A percentile compares a stretch with the other conserved stretches of the same genome.
phyloP scores from a whole-genome alignment of 257 asterid species.

The Penstemon barbatus region DNA sequence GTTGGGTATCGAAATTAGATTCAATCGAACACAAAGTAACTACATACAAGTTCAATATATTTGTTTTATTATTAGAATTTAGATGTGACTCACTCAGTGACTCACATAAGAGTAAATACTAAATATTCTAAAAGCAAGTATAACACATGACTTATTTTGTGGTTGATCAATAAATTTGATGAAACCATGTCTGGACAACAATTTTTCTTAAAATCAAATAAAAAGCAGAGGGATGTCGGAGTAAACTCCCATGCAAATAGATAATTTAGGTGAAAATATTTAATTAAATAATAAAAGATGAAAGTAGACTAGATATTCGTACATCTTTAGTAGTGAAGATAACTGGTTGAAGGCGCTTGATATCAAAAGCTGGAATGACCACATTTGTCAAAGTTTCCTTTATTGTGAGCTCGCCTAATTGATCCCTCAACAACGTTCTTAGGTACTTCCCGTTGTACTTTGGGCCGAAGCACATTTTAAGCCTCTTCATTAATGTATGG shows the following conservation, averaged over 20 bases:
- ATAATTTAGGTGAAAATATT: neutral
- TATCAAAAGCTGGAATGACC: slow-evolving; percentile 55
- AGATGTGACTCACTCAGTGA: too few relatives aligned
- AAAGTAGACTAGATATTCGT: neutral
- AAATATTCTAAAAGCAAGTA: too few relatives aligned
- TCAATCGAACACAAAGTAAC: too few relatives aligned
- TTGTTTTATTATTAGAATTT: too few relatives aligned
- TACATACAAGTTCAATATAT: too few relatives aligned
- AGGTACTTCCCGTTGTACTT: slow-evolving; percentile 47
- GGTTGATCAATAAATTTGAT: too few relatives aligned
- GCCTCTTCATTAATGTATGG: too few relatives aligned
- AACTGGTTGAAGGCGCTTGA: slow-evolving; percentile 49
- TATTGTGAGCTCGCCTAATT: slow-evolving; percentile 37
- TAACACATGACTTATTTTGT: too few relatives aligned
- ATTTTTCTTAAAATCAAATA: neutral
- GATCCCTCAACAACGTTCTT: slow-evolving; percentile 24
- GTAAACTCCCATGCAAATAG: too few relatives aligned
- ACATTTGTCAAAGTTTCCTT: slow-evolving; percentile 42
- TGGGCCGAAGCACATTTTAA: slow-evolving; percentile 29
- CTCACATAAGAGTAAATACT: too few relatives aligned
- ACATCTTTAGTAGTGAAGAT: slow-evolving; percentile 42
- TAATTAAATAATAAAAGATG: neutral
- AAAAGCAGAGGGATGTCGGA: too few relatives aligned
- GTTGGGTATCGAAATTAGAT: too few relatives aligned
- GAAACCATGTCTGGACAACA: neutral